Evolutionary conservation across 768 basidiomycete genomes (phyloP), one percentile per base, ranked within the genome.

Genomic region (Kwoniella heveanensis): DNA sequence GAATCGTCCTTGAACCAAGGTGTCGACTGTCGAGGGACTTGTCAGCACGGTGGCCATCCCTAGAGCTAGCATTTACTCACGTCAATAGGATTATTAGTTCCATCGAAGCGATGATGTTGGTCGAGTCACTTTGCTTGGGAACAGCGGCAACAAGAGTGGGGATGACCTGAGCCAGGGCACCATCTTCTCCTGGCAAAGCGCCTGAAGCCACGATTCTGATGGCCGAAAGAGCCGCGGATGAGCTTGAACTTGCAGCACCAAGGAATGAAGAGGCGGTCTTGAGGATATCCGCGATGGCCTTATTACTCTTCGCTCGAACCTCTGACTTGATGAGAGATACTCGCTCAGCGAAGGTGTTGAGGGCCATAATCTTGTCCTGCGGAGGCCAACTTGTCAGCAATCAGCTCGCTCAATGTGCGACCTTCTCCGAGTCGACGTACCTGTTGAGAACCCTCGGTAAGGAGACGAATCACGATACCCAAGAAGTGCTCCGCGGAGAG

Each of bases 1-100:
- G 92, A 54, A 99, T 92, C 54, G 92, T 83, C 0, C 95, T 88
- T 12, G 94, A 91, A 0, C 91, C 92, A 22, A 97, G 85, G 50
- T 88, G 87, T 21, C 83, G 77, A 21, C 92, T 95, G 71, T 17
- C n/a, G n/a, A n/a, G n/a, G n/a, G n/a, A n/a, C n/a, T n/a, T n/a
- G n/a, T n/a, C n/a, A n/a, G n/a, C n/a, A n/a, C n/a, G n/a, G n/a
- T n/a, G n/a, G n/a, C n/a, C n/a, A n/a, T n/a, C n/a, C n/a, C n/a
- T n/a, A n/a, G n/a, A n/a, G n/a, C n/a, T n/a, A n/a, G n/a, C n/a
- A 44, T 86, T 82, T 60, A 92, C 82, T 32, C 86, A 82, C 4
- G 85, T 78, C 29, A 93, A 76, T 1, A 87, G 83, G 1, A 83
- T 79, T 60, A 91, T 65, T 1, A 87, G 87, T 27, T 56, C 48